A percentile compares a stretch with the other conserved stretches of the same genome.
phyloP scores from a whole-genome alignment of 2,329 filamentous ascomycete species.

The Passalora sequoiae region DNA sequence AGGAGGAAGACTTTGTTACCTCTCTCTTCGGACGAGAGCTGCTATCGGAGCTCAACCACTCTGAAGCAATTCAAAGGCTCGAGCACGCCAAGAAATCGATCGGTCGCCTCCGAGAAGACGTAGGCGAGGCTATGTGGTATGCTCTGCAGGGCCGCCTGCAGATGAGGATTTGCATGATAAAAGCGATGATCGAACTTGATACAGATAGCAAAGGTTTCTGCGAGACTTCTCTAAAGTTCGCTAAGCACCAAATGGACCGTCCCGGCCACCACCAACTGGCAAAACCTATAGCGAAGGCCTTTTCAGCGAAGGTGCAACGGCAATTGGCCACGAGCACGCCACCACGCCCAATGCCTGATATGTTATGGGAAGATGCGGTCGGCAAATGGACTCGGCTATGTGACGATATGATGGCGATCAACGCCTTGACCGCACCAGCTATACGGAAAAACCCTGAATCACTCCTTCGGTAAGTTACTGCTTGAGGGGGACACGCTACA shows the following conservation, averaged over 20 bases:
- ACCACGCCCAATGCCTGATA: slow-evolving; percentile 78
- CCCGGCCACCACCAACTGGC: slow-evolving; percentile 55
- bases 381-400: slow-evolving; percentile 65
- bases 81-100: slow-evolving; percentile 53
- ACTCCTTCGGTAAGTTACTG: slow-evolving; percentile 39
- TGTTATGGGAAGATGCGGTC: slow-evolving; percentile 67
- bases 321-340: slow-evolving; percentile 89
- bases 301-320: slow-evolving; percentile 86
- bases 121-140: not conserved
- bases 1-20: slow-evolving; percentile 97
- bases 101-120: slow-evolving; percentile 11
- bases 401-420: slow-evolving; percentile 61
- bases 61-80: slow-evolving; percentile 53
- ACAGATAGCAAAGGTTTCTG: too few relatives aligned
- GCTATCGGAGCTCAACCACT: slow-evolving; percentile 57
- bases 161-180: slow-evolving; percentile 62
- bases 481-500: too few relatives aligned
- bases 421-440: slow-evolving; percentile 18
- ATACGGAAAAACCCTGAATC: slow-evolving; percentile 23
- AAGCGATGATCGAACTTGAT: slow-evolving; percentile 19
- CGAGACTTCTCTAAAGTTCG: slow-evolving; percentile 35
- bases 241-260: too few relatives aligned
- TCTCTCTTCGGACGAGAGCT: slow-evolving; percentile 81
- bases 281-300: slow-evolving; percentile 66
- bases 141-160: slow-evolving; percentile 50